Evolutionary conservation across 345 rosid genomes (phyloP).

Genomic region (Hevea brasiliensis): DNA sequence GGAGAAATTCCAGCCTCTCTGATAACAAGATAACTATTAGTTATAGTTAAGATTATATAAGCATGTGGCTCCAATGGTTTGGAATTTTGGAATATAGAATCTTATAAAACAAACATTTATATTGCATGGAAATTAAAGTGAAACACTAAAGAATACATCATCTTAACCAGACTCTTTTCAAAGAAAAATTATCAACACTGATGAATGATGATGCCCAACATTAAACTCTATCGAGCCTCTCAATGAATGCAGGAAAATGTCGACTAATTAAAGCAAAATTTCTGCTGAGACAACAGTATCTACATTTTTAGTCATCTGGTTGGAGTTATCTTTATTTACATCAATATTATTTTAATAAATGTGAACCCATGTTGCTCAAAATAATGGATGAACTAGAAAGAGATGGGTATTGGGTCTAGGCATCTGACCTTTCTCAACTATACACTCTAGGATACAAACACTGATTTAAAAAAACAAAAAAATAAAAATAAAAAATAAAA

Average conservation of each 20-base stretch:
- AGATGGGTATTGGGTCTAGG: not conserved
- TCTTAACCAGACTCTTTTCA: not conserved
- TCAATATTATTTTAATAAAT: not conserved
- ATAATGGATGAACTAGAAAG: too few relatives aligned
- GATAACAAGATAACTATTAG: slow-evolving; percentile 21
- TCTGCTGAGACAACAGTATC: not conserved
- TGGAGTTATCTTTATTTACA: not conserved
- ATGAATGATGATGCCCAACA: not conserved
- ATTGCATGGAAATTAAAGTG: not conserved
- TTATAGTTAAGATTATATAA: not conserved
- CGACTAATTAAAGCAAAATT: not conserved
- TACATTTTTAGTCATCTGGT: not conserved
- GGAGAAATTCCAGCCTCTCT: slow-evolving; percentile 42
- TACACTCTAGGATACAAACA: too few relatives aligned
- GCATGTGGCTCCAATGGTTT: not conserved
- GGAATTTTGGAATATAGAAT: not conserved
- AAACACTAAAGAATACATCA: not conserved
- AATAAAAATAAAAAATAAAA: too few relatives aligned
- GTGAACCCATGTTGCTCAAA: not conserved
- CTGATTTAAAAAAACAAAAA: too few relatives aligned
- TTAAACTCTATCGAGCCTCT: not conserved
- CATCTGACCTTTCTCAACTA: not conserved
- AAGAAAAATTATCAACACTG: not conserved
- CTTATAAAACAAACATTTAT: not conserved
- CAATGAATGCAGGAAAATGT: not conserved